Conservation (phyloP, 192 early-diverging fungal species). For the Coemansia sp. region DNA sequence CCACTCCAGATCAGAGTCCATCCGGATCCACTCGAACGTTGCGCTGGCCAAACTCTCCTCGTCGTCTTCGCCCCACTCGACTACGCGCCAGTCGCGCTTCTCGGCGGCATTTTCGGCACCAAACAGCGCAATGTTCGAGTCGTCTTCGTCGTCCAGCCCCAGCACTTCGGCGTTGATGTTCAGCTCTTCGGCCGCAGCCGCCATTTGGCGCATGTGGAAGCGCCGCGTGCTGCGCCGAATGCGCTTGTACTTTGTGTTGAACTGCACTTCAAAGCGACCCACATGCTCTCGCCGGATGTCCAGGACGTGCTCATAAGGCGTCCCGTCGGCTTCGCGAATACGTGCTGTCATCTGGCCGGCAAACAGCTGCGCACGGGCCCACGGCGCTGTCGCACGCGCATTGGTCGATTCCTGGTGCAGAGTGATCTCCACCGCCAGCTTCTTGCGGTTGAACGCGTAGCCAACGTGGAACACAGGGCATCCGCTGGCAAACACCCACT, state of each 20-base stretch:
- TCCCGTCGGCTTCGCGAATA: conserved; percentile 82
- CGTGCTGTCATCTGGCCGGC: conserved; percentile 69
- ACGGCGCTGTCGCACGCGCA: conserved; percentile 44
- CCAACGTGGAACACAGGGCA: conserved; percentile 82
- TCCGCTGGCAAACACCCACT: conserved; percentile 93
- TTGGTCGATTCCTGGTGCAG: conserved; percentile 75
- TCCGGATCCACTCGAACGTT: conserved; percentile 93
- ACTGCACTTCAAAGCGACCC: conserved; percentile 83
- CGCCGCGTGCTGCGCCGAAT: conserved; percentile 79
- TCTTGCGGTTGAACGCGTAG: conserved; percentile 92
- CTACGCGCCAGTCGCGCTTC: conserved; percentile 69
- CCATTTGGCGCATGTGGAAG: conserved; percentile 70
- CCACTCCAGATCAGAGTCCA: conserved; percentile 96
- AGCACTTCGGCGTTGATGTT: conserved; percentile 51
- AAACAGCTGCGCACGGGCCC: conserved; percentile 49
- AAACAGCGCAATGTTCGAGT: conserved; percentile 53
- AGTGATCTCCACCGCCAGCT: conserved; percentile 90
- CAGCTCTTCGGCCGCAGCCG: conserved; percentile 62
- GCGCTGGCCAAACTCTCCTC: conserved; percentile 62
- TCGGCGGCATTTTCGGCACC: conserved; percentile 61
- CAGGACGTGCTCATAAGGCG: conserved; percentile 80
- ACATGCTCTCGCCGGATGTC: conserved; percentile 58
- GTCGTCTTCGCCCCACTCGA: conserved; percentile 80
- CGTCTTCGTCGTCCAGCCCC: conserved; percentile 52
- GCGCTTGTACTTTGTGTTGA: conserved; percentile 98